A percentile compares a stretch with the other conserved stretches of the same genome.
Conservation (phyloP, 768 basidiomycete genomes). For the Lanmaoa rubissima region DNA sequence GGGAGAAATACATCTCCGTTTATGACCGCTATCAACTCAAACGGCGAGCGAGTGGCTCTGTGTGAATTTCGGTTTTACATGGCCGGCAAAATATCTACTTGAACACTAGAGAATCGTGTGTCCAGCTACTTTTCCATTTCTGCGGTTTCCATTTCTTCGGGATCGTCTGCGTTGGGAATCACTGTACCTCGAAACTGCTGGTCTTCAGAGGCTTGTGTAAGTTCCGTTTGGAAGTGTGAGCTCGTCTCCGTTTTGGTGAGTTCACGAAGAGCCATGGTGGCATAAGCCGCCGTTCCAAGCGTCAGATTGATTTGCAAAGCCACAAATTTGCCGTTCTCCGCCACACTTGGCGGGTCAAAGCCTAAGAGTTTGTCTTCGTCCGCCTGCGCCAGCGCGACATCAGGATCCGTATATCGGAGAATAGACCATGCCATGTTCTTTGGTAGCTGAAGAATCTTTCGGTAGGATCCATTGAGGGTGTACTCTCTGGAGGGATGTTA, state of each 20-base stretch:
- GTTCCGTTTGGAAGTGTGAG: conserved; percentile 80
- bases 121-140: conserved; percentile 4
- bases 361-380: conserved; percentile 92
- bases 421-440: conserved; percentile 78
- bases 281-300: conserved; percentile 92
- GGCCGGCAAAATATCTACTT: neutral
- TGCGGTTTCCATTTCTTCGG: conserved; percentile 14
- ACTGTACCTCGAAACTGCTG: conserved; percentile 69
- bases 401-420: conserved; percentile 89
- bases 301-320: conserved; percentile 83
- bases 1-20: neutral
- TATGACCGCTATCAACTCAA: neutral
- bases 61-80: neutral
- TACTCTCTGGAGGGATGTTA: conserved; percentile 63
- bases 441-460: conserved; percentile 86
- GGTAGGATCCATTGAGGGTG: conserved; percentile 89
- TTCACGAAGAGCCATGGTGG: conserved; percentile 96
- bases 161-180: conserved; percentile 25
- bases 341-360: conserved; percentile 66
- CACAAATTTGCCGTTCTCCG: conserved; percentile 76
- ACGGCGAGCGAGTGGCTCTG: neutral
- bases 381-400: conserved; percentile 86
- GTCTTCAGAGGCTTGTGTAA: conserved; percentile 78
- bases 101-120: neutral
- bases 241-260: conserved; percentile 95